Conservation (phyloP, 208 protist genomes). For the Strigomonas oncopelti region DNA sequence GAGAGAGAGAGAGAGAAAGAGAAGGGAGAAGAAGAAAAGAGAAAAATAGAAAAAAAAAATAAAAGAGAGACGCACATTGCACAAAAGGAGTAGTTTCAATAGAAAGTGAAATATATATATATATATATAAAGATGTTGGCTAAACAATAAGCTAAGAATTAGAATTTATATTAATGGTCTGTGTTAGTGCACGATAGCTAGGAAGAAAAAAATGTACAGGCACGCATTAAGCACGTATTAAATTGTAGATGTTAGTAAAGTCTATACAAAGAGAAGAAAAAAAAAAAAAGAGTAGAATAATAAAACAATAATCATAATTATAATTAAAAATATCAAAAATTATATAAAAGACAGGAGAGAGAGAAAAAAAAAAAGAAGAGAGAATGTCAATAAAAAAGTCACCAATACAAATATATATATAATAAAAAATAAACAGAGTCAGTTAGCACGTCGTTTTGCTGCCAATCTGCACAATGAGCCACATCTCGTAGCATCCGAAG, state of each 20-base stretch:
- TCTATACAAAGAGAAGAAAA: slow-evolving; percentile 1
- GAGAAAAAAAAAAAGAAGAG: slow-evolving; percentile 13
- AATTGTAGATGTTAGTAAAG: too few species aligned
- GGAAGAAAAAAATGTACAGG: too few species aligned
- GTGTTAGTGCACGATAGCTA: too few species aligned
- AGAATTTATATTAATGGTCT: too few species aligned
- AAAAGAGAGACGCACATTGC: too few species aligned
- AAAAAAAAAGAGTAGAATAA: background rate
- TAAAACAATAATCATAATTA: background rate
- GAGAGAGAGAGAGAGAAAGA: slow-evolving; percentile 4
- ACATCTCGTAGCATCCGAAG: slow-evolving; percentile 30
- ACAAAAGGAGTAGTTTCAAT: too few species aligned
- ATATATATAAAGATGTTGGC: slow-evolving; percentile 13
- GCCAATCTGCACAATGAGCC: slow-evolving; percentile 24
- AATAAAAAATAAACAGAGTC: slow-evolving; percentile 8
- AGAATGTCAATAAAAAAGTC: background rate
- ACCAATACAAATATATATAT: background rate
- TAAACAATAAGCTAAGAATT: too few species aligned
- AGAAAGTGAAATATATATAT: slow-evolving; percentile 14
- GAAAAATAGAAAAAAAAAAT: slow-evolving; percentile 4
- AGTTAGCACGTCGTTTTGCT: slow-evolving; percentile 27
- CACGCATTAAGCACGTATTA: background rate
- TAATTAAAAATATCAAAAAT: slow-evolving; percentile 8
- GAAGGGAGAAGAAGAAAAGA: slow-evolving; percentile 6
- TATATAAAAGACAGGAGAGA: slow-evolving; percentile 9